Percentiles rank a stretch among this genome's conserved stretches.
phyloP scores from a whole-genome alignment of 148 eudicot genomes.

The Bassia scoparia region DNA sequence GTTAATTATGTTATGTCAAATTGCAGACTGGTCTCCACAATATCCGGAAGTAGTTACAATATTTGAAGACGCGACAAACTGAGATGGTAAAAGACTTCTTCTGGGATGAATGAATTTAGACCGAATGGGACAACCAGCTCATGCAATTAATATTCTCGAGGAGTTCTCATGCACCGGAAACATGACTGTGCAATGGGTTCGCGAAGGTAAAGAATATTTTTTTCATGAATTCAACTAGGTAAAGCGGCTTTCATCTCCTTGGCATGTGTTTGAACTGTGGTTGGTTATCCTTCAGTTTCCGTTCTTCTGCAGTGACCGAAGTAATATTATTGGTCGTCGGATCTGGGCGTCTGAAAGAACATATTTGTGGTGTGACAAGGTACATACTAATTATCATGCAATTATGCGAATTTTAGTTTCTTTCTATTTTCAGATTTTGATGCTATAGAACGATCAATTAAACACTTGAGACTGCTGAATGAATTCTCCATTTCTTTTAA shows the following conservation, averaged over 20 bases:
- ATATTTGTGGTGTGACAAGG: constrained; percentile 97
- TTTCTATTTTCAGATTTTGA: background rate
- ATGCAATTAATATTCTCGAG: constrained; percentile 48
- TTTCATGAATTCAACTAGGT: background rate
- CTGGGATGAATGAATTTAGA: constrained; percentile 93
- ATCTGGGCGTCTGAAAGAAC: constrained; percentile 83
- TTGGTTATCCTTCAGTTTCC: constrained; percentile 63
- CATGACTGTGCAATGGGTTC: constrained; percentile 84
- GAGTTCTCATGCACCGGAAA: constrained; percentile 79
- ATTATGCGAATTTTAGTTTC: background rate
- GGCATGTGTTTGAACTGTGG: constrained; percentile 14
- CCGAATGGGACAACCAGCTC: constrained; percentile 91
- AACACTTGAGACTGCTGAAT: background rate
- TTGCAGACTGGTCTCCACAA: constrained; percentile 86
- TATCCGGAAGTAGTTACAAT: constrained; percentile 86
- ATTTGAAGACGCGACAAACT: constrained; percentile 87
- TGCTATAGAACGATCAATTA: background rate
- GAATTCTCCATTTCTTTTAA: background rate
- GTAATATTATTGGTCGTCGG: constrained; percentile 79
- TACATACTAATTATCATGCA: constrained; percentile 18
- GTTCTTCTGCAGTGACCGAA: constrained; percentile 94
- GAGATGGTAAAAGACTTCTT: constrained; percentile 93
- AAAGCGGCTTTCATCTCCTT: background rate
- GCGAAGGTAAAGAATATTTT: constrained; percentile 60
- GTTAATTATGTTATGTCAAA: background rate